A percentile compares a stretch with the other conserved stretches of the same genome.
These are phyloP conservation scores for Trichoderma semiorbis DNA, from an alignment of 2,329 filamentous ascomycete genomes.

Conservation along the genomic window DNA sequence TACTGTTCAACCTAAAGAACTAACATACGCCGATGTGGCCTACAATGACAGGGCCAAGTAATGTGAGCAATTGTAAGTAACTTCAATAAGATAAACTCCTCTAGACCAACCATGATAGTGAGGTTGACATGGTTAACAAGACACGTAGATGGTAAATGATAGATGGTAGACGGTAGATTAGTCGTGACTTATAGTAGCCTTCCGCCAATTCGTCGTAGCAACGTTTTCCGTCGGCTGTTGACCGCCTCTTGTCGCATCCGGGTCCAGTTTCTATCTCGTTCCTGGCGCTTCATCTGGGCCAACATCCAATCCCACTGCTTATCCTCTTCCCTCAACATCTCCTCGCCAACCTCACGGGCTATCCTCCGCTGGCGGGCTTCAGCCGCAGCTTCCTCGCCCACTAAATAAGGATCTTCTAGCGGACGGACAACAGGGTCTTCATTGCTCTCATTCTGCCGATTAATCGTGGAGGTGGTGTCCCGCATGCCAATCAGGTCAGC, in stretches of 20 bases:
- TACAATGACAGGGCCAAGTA: not conserved
- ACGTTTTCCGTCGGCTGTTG: slow-evolving; percentile 34
- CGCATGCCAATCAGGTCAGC: slow-evolving; percentile 20
- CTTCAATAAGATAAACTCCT: not conserved
- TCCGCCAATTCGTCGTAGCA: slow-evolving; percentile 40
- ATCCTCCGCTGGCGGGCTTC: slow-evolving; percentile 55
- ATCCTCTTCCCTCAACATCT: slow-evolving; percentile 55
- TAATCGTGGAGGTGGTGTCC: not conserved
- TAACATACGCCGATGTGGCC: not conserved
- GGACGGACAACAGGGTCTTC: slow-evolving; percentile 38
- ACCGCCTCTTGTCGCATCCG: slow-evolving; percentile 40
- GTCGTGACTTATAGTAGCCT: slow-evolving; percentile 22
- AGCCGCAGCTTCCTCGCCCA: slow-evolving; percentile 62
- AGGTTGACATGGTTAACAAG: not conserved
- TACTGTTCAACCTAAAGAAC: not conserved
- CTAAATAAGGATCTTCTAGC: slow-evolving; percentile 64
- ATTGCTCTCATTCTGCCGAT: slow-evolving; percentile 1
- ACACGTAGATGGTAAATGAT: not conserved
- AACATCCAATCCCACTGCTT: slow-evolving; percentile 60
- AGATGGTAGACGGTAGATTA: not conserved
- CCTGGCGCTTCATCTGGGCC: slow-evolving; percentile 49
- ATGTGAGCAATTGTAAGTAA: not conserved
- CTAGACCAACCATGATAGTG: not conserved
- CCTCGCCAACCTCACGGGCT: slow-evolving; percentile 52
- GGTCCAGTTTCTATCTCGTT: slow-evolving; percentile 49